Base-by-base conservation (phyloP, 2,329 filamentous ascomycete genomes). In the Neonectria coccinea region DNA sequence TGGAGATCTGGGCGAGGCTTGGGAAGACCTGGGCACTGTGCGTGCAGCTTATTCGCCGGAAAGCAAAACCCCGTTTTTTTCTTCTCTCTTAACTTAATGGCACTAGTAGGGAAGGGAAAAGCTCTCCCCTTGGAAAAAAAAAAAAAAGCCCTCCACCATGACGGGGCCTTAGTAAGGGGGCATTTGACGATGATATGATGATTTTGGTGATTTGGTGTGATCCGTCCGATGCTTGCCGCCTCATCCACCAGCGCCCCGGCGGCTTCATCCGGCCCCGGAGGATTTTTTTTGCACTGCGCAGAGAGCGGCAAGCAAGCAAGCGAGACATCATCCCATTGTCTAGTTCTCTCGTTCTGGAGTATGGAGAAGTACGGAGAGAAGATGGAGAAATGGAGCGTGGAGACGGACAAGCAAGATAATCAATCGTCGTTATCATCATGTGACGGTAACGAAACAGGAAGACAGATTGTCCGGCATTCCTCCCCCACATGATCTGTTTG, bases 141-240 rank as follows among this genome's bases (percentile, higher is more conserved):
- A 9, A 7, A 62, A 33, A 54, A 42, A 50, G 50, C 50, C 47
- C 48, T 58, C 60, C 60, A 63, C 60, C 54, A 33, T 54, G 55
- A 63, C 60, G 27, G 20, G 31, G 50, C 55, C 60, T 63, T 63
- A 63, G 60, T 63, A 63, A 58, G 60, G 60, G 60, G 60, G 60
- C 55, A 48, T n/a, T 33, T 53, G 42, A 50, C 50, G 50, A 63
- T 63, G 60, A 63, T 53, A 63, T 54, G 55, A 63, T 63, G 60
- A 55, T n/a, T 55, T 55, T 63, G 50, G 55, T 63, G 55, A 27
- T 44, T 56, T 59, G 48, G 41, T 50, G 41, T 54, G 53, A 55
- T 55, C 55, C 54, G 50, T 33, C 18, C n/a, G 31, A 63, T 63
- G 54, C 60, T 53, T 63, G 48, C 48, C 48, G 55, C 55, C 48